phyloP scores from a whole-genome alignment of 106 monocot species.

The Platanthera guangdongensis region DNA sequence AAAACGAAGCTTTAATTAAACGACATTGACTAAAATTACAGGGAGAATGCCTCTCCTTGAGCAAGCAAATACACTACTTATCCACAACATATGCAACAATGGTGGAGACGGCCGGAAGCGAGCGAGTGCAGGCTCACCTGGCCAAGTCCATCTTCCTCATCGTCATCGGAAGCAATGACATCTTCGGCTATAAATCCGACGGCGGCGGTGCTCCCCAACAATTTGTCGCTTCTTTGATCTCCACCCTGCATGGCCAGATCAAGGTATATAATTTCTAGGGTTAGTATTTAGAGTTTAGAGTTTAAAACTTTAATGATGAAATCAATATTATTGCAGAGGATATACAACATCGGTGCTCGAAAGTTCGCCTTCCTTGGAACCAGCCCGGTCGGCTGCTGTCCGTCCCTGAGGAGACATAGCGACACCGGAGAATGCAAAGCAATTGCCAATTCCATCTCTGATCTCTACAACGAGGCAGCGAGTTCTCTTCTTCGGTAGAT shows the following conservation, averaged over 20 bases:
- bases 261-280: neutral
- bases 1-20: neutral
- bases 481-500: conserved; percentile 10
- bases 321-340: conserved; percentile 11
- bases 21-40: neutral
- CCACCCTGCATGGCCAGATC: conserved; percentile 35
- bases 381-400: conserved; percentile 33
- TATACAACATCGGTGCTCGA: conserved; percentile 42
- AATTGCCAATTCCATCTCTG: conserved; percentile 19
- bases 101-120: conserved; percentile 22
- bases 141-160: conserved; percentile 48
- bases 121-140: conserved; percentile 21
- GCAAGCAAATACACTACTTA: conserved; percentile 50
- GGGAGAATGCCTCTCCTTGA: conserved; percentile 7
- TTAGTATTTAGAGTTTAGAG: too few species aligned
- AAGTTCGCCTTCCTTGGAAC: conserved; percentile 31
- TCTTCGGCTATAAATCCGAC: conserved; percentile 32
- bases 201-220: conserved; percentile 17
- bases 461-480: conserved; percentile 2
- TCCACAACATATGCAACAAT: conserved; percentile 26
- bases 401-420: conserved; percentile 18
- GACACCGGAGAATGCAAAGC: conserved; percentile 15
- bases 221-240: conserved; percentile 34
- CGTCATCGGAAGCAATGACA: conserved; percentile 78
- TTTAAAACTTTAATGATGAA: too few species aligned